Base-by-base conservation (phyloP, 371 early-diverging fungal species). In the Dichotomocladium elegans region DNA sequence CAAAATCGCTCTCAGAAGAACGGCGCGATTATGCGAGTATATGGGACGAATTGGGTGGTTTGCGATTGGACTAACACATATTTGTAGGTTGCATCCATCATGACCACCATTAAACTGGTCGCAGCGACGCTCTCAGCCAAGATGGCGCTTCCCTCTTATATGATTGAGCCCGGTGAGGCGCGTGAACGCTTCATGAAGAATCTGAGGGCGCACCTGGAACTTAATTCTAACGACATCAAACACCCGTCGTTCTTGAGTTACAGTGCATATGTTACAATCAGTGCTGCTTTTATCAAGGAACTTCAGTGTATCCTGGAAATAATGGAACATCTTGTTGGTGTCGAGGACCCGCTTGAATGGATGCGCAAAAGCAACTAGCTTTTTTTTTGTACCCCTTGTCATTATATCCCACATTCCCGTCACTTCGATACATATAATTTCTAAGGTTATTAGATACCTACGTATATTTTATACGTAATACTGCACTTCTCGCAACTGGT, bases 271-370 rank as follows among this genome's bases (percentile, higher is more conserved):
- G 35, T 71, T n/a, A 54, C 69, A 40, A 66, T 58, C 22, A 64
- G 67, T 31, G 35, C 61, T 11, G 48, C 67, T 4, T 74, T 74
- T 53, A 63, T 69, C 3, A 59, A 55, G 10, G 71, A 74, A 29
- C 46, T 74, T 3, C 64, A 70, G 42, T 24, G 5, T 8, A 47
- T 70, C n/a, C 43, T 74, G 4, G 53, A 55, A 28, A 46, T 46
- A 3, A 58, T 54, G 9, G 48, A 63, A 29, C 57, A 61, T 19
- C 47, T 74, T 7, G 75, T 74, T 11, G 75, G 71, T 4, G 52
- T 71, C 3, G 75, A 74, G 25, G 56, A 66, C 31, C 74, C 74
- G 9, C 61, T 68, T 9, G 57, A 64, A 41, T 71, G 75, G 69
- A 21, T 74, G 7, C 37, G 37, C n/a, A 37, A n/a, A n/a, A n/a